These are phyloP conservation scores for Naegleria fowleri DNA, from an alignment of 208 protist species.

Conservation along the genomic window DNA sequence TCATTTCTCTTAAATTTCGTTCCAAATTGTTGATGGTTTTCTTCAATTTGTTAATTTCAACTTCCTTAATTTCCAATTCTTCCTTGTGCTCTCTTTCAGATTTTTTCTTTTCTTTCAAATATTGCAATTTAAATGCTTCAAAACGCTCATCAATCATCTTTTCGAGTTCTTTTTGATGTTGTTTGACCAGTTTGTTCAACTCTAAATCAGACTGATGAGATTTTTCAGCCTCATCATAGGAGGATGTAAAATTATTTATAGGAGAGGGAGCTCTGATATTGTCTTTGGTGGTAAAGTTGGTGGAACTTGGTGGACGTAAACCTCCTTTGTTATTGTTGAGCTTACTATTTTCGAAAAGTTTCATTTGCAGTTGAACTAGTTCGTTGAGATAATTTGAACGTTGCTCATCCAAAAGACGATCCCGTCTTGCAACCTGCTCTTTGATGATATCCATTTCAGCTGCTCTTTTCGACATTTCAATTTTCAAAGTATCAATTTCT, in stretches of 20 bases:
- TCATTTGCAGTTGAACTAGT: slow-evolving; percentile 1
- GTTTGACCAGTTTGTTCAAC: background rate
- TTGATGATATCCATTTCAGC: background rate
- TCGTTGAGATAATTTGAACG: background rate
- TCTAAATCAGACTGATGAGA: background rate
- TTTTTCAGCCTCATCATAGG: background rate
- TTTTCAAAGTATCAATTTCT: background rate
- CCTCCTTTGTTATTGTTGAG: background rate
- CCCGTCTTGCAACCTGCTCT: background rate
- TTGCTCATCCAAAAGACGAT: slow-evolving; percentile 1
- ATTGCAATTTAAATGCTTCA: background rate
- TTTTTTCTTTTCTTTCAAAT: background rate
- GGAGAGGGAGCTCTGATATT: background rate
- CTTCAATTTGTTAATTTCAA: background rate
- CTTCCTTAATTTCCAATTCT: background rate
- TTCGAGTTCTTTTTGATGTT: background rate
- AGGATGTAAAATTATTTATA: background rate
- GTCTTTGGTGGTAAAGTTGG: background rate
- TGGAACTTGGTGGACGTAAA: background rate
- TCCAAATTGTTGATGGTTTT: background rate
- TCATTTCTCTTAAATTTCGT: background rate
- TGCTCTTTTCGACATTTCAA: background rate
- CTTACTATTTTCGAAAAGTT: background rate
- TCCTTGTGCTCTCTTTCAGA: background rate
- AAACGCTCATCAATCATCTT: background rate